Evolutionary conservation across 352 stramenopile genomes (phyloP), one percentile per base, ranked within the genome.

Genomic region (Globisporangium nodosum): DNA sequence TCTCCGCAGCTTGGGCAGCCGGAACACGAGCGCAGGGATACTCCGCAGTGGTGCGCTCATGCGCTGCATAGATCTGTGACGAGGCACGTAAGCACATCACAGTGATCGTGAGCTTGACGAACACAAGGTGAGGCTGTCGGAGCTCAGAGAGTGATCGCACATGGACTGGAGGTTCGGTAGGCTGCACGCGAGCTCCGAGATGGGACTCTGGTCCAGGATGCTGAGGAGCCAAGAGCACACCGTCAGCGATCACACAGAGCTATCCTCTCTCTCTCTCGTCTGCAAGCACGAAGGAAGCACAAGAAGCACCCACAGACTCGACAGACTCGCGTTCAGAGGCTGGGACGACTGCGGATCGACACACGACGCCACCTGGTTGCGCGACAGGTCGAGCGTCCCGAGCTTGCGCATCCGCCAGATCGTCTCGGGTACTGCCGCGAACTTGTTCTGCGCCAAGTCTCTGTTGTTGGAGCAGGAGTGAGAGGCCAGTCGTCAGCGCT

Each of bases 331-430:
- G 18, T 52, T 52, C 2, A 52, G 40, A 4, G 33, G 52, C n/a
- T 54, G 13, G 3, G 39, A 15, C 3, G 43, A 16, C 13, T 27
- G 16, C 16, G 64, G 64, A 27, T 64, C 56, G 31, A 39, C 37
- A n/a, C 72, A 81, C 11, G 50, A 13, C 0, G 61, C 52, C 27
- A 81, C 52, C 0, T 39, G 31, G 49, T 78, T 81, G 3, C 30
- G 20, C 6, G 72, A 68, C 8, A 81, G 27, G 30, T 78, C 60
- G 11, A 81, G 57, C 12, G 42, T 52, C 13, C 20, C 21, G 1
- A 81, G 64, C 21, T 61, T 42, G 20, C 47, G 55, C 62, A 81
- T 81, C 20, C 43, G 49, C 69, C 67, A 81, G 31, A 73, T 56
- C 49, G 61, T 31, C 3, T 59, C n/a, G 4, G 68, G 61, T 0